These are phyloP conservation scores for Lecanoromycetidae sp. DNA, from an alignment of 2,329 filamentous ascomycete genomes.

Conservation along the genomic window DNA sequence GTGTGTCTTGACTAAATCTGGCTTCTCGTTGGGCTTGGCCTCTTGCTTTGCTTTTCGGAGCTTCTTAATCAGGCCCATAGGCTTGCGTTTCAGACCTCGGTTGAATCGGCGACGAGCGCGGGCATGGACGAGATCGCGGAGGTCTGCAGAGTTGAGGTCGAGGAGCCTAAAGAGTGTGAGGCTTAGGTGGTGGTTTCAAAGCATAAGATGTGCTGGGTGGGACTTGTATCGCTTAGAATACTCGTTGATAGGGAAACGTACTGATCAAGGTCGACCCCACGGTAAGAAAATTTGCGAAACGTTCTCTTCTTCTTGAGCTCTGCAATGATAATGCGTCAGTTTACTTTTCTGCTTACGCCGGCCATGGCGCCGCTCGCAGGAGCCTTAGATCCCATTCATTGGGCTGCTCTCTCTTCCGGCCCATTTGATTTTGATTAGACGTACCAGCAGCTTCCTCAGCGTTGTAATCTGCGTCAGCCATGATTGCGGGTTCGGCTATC, in stretches of 20 bases:
- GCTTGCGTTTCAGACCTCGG: constrained; percentile 98
- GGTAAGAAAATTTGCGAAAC: constrained; percentile 99
- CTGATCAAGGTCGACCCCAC: constrained; percentile 98
- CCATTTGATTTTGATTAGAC: too few species aligned
- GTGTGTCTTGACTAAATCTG: constrained; percentile 20
- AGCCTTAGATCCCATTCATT: not conserved
- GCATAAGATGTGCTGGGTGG: too few species aligned
- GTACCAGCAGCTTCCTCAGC: constrained; percentile 85
- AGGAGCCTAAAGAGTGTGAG: constrained; percentile 59
- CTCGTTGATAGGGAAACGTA: constrained; percentile 52
- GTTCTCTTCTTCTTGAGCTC: constrained; percentile 99
- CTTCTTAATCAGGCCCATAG: constrained; percentile 99
- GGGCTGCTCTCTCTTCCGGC: not conserved
- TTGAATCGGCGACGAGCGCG: constrained; percentile 98
- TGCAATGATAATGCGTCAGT: constrained; percentile 27
- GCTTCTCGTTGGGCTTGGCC: constrained; percentile 67
- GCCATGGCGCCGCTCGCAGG: too few species aligned
- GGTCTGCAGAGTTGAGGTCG: constrained; percentile 95
- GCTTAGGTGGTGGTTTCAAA: not conserved
- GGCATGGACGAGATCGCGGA: constrained; percentile 98
- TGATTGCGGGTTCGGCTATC: constrained; percentile 35
- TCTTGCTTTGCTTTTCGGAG: constrained; percentile 99
- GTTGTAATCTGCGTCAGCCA: constrained; percentile 88
- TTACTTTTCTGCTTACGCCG: too few species aligned
- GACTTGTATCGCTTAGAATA: too few species aligned